Base-by-base conservation (phyloP, 441 rosid genomes). In the Erodium texanum region DNA sequence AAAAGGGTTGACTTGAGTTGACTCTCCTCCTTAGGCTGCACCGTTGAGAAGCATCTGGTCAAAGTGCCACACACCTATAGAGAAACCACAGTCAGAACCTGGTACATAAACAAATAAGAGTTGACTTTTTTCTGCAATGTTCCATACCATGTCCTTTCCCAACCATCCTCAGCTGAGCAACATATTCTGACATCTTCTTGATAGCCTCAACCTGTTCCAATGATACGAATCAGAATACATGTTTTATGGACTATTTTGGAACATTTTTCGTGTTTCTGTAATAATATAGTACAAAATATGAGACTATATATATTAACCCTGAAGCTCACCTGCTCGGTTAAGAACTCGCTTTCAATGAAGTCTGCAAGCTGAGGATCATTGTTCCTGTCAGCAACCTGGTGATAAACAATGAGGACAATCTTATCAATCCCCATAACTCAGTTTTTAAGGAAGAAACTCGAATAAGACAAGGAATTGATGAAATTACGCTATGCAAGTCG, bases 131-230 rank as follows among this genome's bases (percentile, higher is more conserved):
- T 50, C 7, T 19, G 0, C 7, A 23, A 5, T 24, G 70, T 22
- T 45, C 29, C 78, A 10, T 84, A 86, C 89, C 89, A 4, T 88
- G 90, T 78, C 89, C 90, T 77, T 86, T 88, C 10, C 89, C 91
- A 61, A 88, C 86, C 81, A 71, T 78, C 71, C 89, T 80, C 67
- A 88, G 71, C 66, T 84, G 90, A 72, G 88, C 24, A 52, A 85
- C 88, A 70, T 76, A 86, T 56, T 86, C 87, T 1, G 89, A 24
- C 8, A 81, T 80, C 79, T 86, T 86, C 81, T 86, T 83, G 61
- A 85, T 85, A 65, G 85, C 70, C 73, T 85, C 89, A 27, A 88
- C 96, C 34, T 29, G 34, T 29, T 29, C 6, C 5, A 7, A 29
- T 29, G 34, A 0, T 29, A 29, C 6, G 34, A 29, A 29, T 29